phyloP scores from a whole-genome alignment of 202 grass and related monocot genomes.

The Alloteropsis angusta region DNA sequence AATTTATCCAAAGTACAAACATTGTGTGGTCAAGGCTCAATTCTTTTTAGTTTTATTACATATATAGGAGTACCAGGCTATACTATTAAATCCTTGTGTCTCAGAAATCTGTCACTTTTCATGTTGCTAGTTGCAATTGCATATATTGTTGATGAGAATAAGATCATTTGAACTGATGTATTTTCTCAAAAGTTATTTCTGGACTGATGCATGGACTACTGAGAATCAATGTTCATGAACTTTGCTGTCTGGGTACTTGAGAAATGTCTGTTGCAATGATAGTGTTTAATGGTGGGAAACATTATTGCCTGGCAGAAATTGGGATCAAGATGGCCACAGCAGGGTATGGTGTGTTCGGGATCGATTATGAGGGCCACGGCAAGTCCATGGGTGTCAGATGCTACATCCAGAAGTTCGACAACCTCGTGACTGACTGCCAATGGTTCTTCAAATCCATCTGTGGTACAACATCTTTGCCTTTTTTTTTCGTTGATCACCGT shows the following conservation, averaged over 20 bases:
- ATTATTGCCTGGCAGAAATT: slow-evolving; percentile 42
- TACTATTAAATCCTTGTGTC: not conserved
- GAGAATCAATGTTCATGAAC: not conserved
- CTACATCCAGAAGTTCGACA: slow-evolving; percentile 76
- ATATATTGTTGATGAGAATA: not conserved
- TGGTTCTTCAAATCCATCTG: slow-evolving; percentile 78
- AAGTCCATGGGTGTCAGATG: slow-evolving; percentile 66
- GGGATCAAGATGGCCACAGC: slow-evolving; percentile 49
- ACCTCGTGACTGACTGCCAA: slow-evolving; percentile 55
- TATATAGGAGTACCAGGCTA: not conserved
- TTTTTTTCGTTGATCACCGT: not conserved
- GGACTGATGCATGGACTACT: not conserved
- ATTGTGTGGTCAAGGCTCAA: too few species aligned
- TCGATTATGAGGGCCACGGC: slow-evolving; percentile 86
- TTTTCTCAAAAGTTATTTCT: not conserved
- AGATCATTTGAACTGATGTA: not conserved
- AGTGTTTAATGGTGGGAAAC: slow-evolving; percentile 16
- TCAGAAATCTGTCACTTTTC: not conserved
- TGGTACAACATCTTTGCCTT: slow-evolving; percentile 21
- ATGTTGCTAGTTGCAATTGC: not conserved
- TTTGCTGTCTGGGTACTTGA: not conserved
- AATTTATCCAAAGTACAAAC: too few species aligned
- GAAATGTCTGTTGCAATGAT: slow-evolving; percentile 7
- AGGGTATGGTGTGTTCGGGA: slow-evolving; percentile 66
- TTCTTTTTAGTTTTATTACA: not conserved